Evolutionary conservation across 257 asterid species (phyloP), one percentile per base, ranked within the genome.

Genomic region (Solanum paucissectum): DNA sequence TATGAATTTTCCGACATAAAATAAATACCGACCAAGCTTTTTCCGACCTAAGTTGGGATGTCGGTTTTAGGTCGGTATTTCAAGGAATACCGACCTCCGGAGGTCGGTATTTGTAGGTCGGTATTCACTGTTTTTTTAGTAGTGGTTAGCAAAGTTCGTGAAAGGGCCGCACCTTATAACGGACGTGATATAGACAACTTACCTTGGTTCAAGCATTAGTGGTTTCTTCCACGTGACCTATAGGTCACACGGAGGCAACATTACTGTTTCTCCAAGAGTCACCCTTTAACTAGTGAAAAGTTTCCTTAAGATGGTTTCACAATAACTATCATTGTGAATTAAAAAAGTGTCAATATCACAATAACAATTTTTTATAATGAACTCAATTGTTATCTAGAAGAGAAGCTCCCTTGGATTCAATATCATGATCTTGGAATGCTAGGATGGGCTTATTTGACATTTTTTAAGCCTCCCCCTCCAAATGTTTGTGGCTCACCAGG

Each of bases 401-500:
- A 91, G 85, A 86, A 90, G 82, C 92, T 96, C 69, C 96, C 97
- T 1, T 96, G 98, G 98, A 91, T 93, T 87, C 91, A 76, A 60
- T 93, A 90, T 91, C 99, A 93, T 5, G 96, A 95, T 49, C 21
- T 88, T 42, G 90, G 93, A 68, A 69, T 91, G 58, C n/a, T 92
- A 7, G 94, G 94, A 27, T 93, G 91, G 88, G 96, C 90, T 86
- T 94, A 93, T 90, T 46, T 93, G 42, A 89, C 94, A 12, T 75
- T 93, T 44, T 91, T 93, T 72, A 92, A 88, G 90, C 95, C 98
- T 5, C 92, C 94, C 5, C 87, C 93, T 74, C 93, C 98, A 23
- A 95, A 90, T 89, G 83, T 87, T 77, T 95, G 98, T 52, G 96
- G 98, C 84, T 91, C 95, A 3, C 94, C 93, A 4, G 95, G 95